These are phyloP conservation scores for Suhomyces yuchorum DNA, from an alignment of 1,139 yeast species.

Conservation along the genomic window DNA sequence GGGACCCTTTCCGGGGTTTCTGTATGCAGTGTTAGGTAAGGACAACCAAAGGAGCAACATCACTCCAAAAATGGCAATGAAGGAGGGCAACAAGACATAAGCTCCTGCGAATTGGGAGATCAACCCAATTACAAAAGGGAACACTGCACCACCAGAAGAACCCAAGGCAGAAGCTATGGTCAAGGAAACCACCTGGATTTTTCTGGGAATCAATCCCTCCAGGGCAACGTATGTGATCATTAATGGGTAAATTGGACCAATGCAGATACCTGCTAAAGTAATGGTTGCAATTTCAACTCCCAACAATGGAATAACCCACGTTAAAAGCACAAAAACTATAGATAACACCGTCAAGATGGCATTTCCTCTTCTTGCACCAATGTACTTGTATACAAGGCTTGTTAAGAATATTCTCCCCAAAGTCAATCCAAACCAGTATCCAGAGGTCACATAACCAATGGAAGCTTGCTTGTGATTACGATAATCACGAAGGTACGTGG, in stretches of 20 bases:
- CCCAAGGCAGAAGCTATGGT: constrained; percentile 63
- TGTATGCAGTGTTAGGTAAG: constrained; percentile 38
- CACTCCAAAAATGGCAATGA: constrained; percentile 40
- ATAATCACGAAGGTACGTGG: constrained; percentile 60
- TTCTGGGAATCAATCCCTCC: constrained; percentile 48
- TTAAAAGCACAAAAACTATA: constrained; percentile 39
- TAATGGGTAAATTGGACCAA: constrained; percentile 60
- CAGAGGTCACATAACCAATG: constrained; percentile 68
- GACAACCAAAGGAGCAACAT: constrained; percentile 48
- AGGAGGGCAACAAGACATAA: constrained; percentile 56
- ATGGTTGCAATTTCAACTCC: constrained; percentile 34
- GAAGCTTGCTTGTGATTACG: constrained; percentile 48
- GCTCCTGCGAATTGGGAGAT: constrained; percentile 54
- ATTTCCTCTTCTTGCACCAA: constrained; percentile 55
- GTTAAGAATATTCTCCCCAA: constrained; percentile 57
- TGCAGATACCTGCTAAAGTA: constrained; percentile 48
- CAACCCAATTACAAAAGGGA: constrained; percentile 59
- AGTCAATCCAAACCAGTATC: constrained; percentile 73
- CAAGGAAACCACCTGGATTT: constrained; percentile 54
- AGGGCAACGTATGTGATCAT: constrained; percentile 50
- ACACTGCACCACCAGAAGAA: constrained; percentile 60
- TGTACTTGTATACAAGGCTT: constrained; percentile 36
- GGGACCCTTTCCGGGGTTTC: constrained; percentile 6
- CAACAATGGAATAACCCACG: constrained; percentile 48
- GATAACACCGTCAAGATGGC: constrained; percentile 35